A percentile compares a stretch with the other conserved stretches of the same genome.
These are phyloP conservation scores for Fusarium liriodendri DNA, from an alignment of 2,329 filamentous ascomycete genomes.

Conservation along the genomic window DNA sequence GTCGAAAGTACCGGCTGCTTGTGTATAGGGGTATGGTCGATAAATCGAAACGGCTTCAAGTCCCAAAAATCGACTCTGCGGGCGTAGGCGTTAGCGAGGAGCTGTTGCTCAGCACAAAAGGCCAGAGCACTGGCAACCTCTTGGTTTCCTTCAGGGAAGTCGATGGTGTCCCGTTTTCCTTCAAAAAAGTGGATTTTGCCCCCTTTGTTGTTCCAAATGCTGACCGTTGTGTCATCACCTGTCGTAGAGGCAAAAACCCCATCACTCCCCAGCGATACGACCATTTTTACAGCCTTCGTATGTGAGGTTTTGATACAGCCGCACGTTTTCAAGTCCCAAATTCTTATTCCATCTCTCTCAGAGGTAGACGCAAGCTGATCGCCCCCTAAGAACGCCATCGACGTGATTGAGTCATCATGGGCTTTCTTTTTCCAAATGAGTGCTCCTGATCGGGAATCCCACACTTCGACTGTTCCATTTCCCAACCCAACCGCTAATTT, in stretches of 20 bases:
- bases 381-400: not conserved
- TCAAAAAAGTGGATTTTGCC: not conserved
- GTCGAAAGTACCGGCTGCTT: not conserved
- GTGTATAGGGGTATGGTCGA: not conserved
- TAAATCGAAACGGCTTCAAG: not conserved
- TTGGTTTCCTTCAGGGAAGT: too few relatives aligned
- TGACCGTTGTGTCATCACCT: not conserved
- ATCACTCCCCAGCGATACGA: not conserved
- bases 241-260: not conserved
- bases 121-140: too few relatives aligned
- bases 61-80: not conserved
- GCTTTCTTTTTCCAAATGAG: not conserved
- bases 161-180: too few relatives aligned
- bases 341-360: fast-evolving
- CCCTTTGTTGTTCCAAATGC: not conserved
- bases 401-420: fast-evolving
- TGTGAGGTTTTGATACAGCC: not conserved
- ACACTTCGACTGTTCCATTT: not conserved
- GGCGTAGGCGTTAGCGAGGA: not conserved
- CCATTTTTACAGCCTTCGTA: fast-evolving
- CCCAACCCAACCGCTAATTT: not conserved
- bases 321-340: not conserved
- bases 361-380: not conserved
- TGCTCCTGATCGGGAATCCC: not conserved
- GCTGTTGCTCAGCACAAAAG: not conserved